Evolutionary conservation across 2,329 filamentous ascomycete genomes (phyloP).

Genomic region (Mariannaea elegans): DNA sequence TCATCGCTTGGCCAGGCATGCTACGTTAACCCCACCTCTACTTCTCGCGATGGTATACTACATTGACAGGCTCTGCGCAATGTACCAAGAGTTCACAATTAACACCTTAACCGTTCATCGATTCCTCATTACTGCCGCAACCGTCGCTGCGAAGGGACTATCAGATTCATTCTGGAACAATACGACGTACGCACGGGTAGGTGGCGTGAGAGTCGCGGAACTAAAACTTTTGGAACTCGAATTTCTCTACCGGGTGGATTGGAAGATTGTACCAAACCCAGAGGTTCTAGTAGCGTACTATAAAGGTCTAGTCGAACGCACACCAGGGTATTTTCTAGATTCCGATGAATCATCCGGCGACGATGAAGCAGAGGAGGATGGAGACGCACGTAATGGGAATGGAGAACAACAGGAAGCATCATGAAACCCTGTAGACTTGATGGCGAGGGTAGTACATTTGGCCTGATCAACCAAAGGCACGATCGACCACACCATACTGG

Average conservation of each 20-base stretch:
- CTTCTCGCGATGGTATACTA: conserved; percentile 99
- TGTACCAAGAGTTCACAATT: conserved; percentile 95
- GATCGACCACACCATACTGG: background rate
- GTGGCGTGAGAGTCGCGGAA: conserved; percentile 89
- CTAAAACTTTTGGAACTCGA: conserved; percentile 92
- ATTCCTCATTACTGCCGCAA: conserved; percentile 94
- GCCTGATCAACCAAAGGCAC: conserved; percentile 1
- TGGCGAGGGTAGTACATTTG: conserved; percentile 5
- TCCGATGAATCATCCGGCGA: conserved; percentile 46
- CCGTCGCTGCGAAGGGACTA: conserved; percentile 93
- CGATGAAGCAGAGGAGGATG: conserved; percentile 37
- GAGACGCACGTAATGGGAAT: conserved; percentile 12
- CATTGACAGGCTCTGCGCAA: conserved; percentile 90
- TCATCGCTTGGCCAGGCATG: conserved; percentile 90
- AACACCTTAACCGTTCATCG: conserved; percentile 96
- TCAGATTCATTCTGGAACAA: conserved; percentile 99
- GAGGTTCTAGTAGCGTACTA: conserved; percentile 96
- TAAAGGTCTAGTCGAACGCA: conserved; percentile 78
- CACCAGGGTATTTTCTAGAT: conserved; percentile 64
- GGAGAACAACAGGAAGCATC: conserved; percentile 7
- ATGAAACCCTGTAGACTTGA: conserved; percentile 10
- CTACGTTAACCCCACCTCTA: conserved; percentile 90
- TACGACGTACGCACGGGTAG: conserved; percentile 92
- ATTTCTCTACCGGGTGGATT: conserved; percentile 90
- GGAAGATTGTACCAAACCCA: conserved; percentile 95